Percentiles rank a stretch among this genome's conserved stretches.
These are phyloP conservation scores for Rhizopogon rudus DNA, from an alignment of 768 basidiomycete species.

Conservation along the genomic window DNA sequence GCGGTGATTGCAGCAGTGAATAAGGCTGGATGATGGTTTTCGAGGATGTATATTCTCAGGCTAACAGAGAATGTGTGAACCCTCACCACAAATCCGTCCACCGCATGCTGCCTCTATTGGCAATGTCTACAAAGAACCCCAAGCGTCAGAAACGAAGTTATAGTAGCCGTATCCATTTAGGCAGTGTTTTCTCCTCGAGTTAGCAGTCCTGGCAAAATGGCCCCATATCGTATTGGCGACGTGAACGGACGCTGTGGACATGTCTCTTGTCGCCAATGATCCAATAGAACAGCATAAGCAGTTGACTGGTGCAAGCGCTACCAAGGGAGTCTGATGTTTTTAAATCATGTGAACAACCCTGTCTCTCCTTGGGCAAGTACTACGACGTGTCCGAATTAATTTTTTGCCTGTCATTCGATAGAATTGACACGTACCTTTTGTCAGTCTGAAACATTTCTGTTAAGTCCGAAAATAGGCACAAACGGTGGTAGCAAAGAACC, in stretches of 20 bases:
- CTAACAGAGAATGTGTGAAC: conserved; percentile 1
- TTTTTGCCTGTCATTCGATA: too few relatives aligned
- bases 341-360: too few relatives aligned
- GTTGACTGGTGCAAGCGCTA: not conserved
- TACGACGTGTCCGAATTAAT: too few relatives aligned
- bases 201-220: not conserved
- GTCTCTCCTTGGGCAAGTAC: too few relatives aligned
- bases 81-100: conserved; percentile 3
- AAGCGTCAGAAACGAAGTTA: not conserved
- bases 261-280: not conserved
- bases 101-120: not conserved
- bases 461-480: too few relatives aligned
- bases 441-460: too few relatives aligned
- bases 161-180: not conserved
- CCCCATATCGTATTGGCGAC: not conserved
- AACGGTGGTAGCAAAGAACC: too few relatives aligned
- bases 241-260: not conserved
- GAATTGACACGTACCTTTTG: too few relatives aligned
- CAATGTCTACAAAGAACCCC: not conserved
- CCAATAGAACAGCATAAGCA: not conserved
- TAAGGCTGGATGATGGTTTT: not conserved
- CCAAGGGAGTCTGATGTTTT: too few relatives aligned
- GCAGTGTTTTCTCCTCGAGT: conserved; percentile 3
- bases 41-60: conserved; percentile 7
- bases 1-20: conserved; percentile 1